Evolutionary conservation across 441 rosid species (phyloP).

Genomic region (Brassica balearica): DNA sequence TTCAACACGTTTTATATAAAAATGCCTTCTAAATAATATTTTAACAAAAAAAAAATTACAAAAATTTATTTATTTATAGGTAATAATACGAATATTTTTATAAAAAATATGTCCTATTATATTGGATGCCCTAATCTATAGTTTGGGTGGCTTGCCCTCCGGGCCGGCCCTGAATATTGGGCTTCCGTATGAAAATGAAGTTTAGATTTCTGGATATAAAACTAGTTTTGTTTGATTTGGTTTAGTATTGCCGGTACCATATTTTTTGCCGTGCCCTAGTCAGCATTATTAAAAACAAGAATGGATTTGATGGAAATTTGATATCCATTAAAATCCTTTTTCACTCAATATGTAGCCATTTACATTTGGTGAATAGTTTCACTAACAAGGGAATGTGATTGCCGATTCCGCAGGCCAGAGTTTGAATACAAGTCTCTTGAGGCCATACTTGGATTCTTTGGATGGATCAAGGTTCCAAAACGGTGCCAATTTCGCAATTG

Average conservation of each 20-base stretch:
- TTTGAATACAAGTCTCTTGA: conserved; percentile 62
- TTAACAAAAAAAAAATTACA: too few relatives aligned
- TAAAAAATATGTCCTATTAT: too few relatives aligned
- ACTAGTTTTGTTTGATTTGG: not conserved
- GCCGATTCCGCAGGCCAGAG: conserved; percentile 62
- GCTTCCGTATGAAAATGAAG: not conserved
- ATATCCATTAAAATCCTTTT: not conserved
- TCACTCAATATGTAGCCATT: not conserved
- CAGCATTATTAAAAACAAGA: not conserved
- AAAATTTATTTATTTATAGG: too few relatives aligned
- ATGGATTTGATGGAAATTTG: not conserved
- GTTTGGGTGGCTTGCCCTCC: too few relatives aligned
- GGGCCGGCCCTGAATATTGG: too few relatives aligned
- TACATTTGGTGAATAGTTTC: not conserved
- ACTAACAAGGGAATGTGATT: not conserved
- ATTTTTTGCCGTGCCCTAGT: not conserved
- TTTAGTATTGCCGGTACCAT: not conserved
- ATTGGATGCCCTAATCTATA: too few relatives aligned
- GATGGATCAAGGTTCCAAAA: conserved; percentile 57
- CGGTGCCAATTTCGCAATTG: conserved; percentile 79
- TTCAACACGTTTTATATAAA: too few relatives aligned
- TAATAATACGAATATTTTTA: too few relatives aligned
- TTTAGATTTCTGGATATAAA: not conserved
- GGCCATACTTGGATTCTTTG: conserved; percentile 73
- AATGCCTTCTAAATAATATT: too few relatives aligned